Evolutionary conservation across 768 basidiomycete genomes (phyloP).

Genomic region (Melanogaster broomeanus): DNA sequence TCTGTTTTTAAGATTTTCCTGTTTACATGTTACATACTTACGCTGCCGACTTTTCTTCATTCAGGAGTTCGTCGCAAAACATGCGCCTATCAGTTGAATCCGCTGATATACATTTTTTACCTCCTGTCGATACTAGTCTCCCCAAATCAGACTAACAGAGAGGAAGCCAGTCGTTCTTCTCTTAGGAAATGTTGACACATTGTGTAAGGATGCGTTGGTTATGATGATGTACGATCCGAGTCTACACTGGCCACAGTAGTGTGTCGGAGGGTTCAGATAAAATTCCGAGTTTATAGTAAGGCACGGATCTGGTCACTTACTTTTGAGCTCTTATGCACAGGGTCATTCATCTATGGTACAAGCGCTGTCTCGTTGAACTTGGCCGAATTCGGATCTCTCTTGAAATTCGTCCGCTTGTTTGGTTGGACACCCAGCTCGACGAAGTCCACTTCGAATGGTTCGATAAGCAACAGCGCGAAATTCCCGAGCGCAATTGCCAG

Average conservation of each 20-base stretch:
- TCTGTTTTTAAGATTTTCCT: background rate
- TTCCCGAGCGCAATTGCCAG: constrained; percentile 59
- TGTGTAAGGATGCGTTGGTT: background rate
- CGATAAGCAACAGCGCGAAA: constrained; percentile 72
- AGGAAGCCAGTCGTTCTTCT: too few relatives aligned
- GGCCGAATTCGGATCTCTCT: constrained; percentile 38
- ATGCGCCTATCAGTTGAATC: background rate
- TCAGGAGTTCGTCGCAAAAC: background rate
- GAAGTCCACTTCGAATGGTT: constrained; percentile 71
- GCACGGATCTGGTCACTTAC: background rate
- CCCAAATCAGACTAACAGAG: too few relatives aligned
- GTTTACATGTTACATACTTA: background rate
- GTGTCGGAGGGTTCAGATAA: background rate
- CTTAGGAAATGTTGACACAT: background rate
- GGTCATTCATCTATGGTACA: constrained; percentile 48
- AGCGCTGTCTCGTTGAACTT: constrained; percentile 62
- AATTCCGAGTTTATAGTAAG: background rate
- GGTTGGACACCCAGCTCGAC: constrained; percentile 59
- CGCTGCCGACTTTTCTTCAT: background rate
- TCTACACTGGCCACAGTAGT: background rate
- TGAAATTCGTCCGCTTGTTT: constrained; percentile 59
- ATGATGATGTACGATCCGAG: background rate
- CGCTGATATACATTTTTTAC: background rate
- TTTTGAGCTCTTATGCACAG: background rate
- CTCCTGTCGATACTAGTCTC: too few relatives aligned